Evolutionary conservation across 352 stramenopile genomes (phyloP).

Genomic region (Phytophthora citricola): DNA sequence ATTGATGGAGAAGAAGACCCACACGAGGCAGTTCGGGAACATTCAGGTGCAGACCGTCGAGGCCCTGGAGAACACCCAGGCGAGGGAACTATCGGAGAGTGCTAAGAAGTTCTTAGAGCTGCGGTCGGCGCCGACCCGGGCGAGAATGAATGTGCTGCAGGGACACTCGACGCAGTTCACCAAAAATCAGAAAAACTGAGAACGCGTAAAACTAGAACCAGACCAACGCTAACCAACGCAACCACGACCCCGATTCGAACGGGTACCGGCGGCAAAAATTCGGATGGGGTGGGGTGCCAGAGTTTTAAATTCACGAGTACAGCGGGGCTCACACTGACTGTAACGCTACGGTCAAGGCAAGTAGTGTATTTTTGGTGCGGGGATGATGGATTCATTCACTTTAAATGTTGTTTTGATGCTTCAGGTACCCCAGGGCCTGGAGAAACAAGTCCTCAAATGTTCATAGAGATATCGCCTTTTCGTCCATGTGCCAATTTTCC

Average conservation of each 20-base stretch:
- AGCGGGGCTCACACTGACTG: too few species aligned
- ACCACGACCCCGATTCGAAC: too few species aligned
- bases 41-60: constrained; percentile 81
- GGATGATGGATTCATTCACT: constrained; percentile 15
- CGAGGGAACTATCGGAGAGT: constrained; percentile 50
- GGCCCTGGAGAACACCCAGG: constrained; percentile 45
- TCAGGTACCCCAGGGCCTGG: constrained; percentile 2
- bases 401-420: constrained; percentile 12
- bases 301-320: too few species aligned
- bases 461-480: constrained; percentile 45
- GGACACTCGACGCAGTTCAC: constrained; percentile 74
- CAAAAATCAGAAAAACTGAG: constrained; percentile 81
- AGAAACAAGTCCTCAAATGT: constrained; percentile 23
- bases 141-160: constrained; percentile 72
- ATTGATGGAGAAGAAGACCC: constrained; percentile 54
- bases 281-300: too few species aligned
- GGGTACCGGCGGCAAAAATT: too few species aligned
- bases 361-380: background rate
- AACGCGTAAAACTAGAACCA: background rate
- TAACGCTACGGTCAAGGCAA: constrained; percentile 24
- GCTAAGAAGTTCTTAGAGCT: constrained; percentile 61
- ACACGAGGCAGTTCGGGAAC: constrained; percentile 79
- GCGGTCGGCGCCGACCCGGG: constrained; percentile 54
- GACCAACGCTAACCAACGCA: too few species aligned
- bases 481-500: constrained; percentile 45